Percentiles rank a stretch among this genome's conserved stretches.
Conservation (phyloP, 768 basidiomycete genomes). For the Dioszegia crocea region DNA sequence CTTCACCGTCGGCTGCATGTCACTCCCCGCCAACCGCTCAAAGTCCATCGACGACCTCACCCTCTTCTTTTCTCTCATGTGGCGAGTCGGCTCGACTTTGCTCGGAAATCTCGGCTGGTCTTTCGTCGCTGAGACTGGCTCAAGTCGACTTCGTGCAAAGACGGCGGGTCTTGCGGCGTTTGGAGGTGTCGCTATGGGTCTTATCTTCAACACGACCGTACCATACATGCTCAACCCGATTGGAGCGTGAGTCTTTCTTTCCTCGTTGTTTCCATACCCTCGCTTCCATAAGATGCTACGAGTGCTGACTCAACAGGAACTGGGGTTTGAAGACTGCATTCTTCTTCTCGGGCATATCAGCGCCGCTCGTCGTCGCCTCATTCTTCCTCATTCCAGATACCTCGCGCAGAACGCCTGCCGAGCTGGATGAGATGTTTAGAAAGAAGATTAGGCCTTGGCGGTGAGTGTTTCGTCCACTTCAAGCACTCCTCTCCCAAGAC, state of each 20-base stretch:
- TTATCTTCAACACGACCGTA: slow-evolving; percentile 26
- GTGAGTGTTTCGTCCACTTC: slow-evolving; percentile 7
- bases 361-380: slow-evolving; percentile 23
- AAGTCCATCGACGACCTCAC: slow-evolving; percentile 17
- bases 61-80: slow-evolving; percentile 32
- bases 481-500: not conserved
- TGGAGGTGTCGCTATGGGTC: slow-evolving; percentile 27
- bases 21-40: slow-evolving; percentile 14
- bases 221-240: slow-evolving; percentile 38
- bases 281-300: too few relatives aligned
- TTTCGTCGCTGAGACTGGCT: slow-evolving; percentile 28
- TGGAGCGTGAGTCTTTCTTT: slow-evolving; percentile 2
- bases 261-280: too few relatives aligned
- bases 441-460: slow-evolving; percentile 34
- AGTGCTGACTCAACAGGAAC: slow-evolving; percentile 17
- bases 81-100: slow-evolving; percentile 25
- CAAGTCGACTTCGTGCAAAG: slow-evolving; percentile 34
- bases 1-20: slow-evolving; percentile 30
- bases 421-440: slow-evolving; percentile 39
- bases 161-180: slow-evolving; percentile 33
- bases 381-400: slow-evolving; percentile 40
- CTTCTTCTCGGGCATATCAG: slow-evolving; percentile 32
- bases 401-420: slow-evolving; percentile 22
- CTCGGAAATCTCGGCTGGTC: slow-evolving; percentile 31
- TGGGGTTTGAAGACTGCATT: slow-evolving; percentile 38